These are phyloP conservation scores for Macrophomina pseudophaseolina DNA, from an alignment of 2,329 filamentous ascomycete genomes.

Conservation along the genomic window DNA sequence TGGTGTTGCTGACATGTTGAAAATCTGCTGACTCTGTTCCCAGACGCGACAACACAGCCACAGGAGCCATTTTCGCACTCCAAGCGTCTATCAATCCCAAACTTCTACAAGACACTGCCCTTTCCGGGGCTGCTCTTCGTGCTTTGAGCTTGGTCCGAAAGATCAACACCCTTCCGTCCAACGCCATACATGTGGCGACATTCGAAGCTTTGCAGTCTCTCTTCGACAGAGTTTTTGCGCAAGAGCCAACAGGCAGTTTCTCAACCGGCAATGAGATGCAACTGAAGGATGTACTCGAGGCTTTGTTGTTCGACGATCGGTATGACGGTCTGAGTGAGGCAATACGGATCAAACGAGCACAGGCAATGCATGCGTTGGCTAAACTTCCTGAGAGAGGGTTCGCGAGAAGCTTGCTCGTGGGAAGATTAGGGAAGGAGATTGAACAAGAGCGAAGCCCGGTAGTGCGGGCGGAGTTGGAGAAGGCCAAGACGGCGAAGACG, in stretches of 20 bases:
- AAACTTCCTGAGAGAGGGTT: conserved; percentile 29
- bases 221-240: conserved; percentile 28
- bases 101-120: conserved; percentile 24
- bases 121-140: conserved; percentile 30
- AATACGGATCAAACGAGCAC: conserved; percentile 36
- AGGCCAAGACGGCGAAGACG: conserved; percentile 25
- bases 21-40: conserved; percentile 18
- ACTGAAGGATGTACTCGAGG: conserved; percentile 31
- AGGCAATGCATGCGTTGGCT: conserved; percentile 33
- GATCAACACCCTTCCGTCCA: conserved; percentile 33
- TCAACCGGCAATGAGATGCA: conserved; percentile 20
- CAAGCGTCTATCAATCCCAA: conserved; percentile 31
- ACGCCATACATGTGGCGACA: conserved; percentile 32
- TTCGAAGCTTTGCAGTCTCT: conserved; percentile 35
- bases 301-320: conserved; percentile 34
- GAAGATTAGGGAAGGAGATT: conserved; percentile 30
- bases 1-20: too few relatives aligned
- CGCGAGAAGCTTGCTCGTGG: conserved; percentile 31
- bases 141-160: conserved; percentile 31
- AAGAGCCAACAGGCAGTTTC: conserved; percentile 3
- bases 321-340: conserved; percentile 37
- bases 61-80: conserved; percentile 33
- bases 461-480: conserved; percentile 34
- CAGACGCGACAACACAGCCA: conserved; percentile 36
- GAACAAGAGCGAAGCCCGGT: conserved; percentile 33